Base-by-base conservation (phyloP, 352 stramenopile species). In the Pythium aquatile region DNA sequence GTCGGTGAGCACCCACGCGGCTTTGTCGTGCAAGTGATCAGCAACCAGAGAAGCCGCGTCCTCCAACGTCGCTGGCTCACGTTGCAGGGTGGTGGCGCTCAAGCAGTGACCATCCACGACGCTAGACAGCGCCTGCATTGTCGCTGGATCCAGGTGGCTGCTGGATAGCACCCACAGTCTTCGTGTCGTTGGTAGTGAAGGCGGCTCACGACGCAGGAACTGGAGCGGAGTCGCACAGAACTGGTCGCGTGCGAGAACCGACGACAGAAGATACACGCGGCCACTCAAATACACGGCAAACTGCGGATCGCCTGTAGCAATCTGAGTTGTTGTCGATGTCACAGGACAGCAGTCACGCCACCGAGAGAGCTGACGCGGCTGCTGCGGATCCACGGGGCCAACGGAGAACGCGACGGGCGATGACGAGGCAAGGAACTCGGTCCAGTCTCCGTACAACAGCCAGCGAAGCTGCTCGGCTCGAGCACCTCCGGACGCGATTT, bases 331-430 rank as follows among this genome's bases (percentile, higher is more conserved):
- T 13, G 58, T 61, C 8, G 49, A 58, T 11, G 51, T 58, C 2
- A 91, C 83, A 10, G 80, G 64, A 48, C 83, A 93, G 65, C 86
- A 93, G 44, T 89, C 73, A 9, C 69, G 72, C 83, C 83, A 93
- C 0, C 69, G 79, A 1, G 81, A 87, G 2, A 92, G 58, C 28
- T 35, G 28, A 0, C 74, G 66, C 55, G 49, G 46, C 24, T 11
- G 32, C 39, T 20, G 54, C 7, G 61, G 42, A 9, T 66, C 65
- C 5, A 47, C 13, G n/a, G 67, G 65, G 1, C 58, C 59, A 39
- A 44, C 3, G 5, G 54, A 32, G 68, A 48, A 87, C 32, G 40
- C 51, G 46, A 39, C 48, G 9, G 40, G 67, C 56, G 60, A 11
- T 59, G 67, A 55, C 4, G 47, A 49, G 17, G 70, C 51, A 35